These are phyloP conservation scores for Penium margaritaceum DNA, from an alignment of 139 green algal species.

Conservation along the genomic window DNA sequence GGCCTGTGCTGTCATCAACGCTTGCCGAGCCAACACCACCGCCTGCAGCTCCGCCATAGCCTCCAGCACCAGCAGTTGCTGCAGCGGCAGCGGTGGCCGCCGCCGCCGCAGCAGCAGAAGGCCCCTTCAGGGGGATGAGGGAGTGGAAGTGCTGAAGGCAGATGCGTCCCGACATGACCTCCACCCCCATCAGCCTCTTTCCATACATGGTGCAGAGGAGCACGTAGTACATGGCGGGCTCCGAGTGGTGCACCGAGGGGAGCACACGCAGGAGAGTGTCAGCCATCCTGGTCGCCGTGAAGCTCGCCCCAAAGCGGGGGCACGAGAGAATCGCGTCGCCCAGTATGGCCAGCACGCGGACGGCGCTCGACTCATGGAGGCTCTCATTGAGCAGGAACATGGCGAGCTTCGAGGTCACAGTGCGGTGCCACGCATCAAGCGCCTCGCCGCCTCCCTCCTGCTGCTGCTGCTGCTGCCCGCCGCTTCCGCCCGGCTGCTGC, in stretches of 20 bases:
- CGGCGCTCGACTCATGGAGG: constrained; percentile 22
- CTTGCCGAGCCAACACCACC: too few species aligned
- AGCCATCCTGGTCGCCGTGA: constrained; percentile 1
- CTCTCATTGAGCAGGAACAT: constrained; percentile 28
- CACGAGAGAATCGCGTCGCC: neutral
- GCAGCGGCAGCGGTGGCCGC: too few species aligned
- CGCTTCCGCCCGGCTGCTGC: neutral
- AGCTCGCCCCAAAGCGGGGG: neutral
- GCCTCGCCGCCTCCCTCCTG: constrained; percentile 13
- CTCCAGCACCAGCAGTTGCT: too few species aligned
- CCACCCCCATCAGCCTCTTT: too few species aligned
- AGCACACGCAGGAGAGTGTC: constrained; percentile 18
- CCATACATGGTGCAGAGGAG: too few species aligned
- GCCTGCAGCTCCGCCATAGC: too few species aligned
- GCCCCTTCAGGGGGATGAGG: constrained; percentile 13
- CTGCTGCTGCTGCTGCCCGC: constrained; percentile 1
- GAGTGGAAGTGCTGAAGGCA: constrained; percentile 20
- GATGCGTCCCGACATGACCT: too few species aligned
- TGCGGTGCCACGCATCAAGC: constrained; percentile 2
- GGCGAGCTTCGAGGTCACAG: neutral
- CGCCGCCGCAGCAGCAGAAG: too few species aligned
- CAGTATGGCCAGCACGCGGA: constrained; percentile 19
- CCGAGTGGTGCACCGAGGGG: constrained; percentile 29
- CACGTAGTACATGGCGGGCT: constrained; percentile 34
- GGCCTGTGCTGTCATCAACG: neutral